Conservation (phyloP, 1,284 basidiomycete species). For the Ustilago vetiveriae region DNA sequence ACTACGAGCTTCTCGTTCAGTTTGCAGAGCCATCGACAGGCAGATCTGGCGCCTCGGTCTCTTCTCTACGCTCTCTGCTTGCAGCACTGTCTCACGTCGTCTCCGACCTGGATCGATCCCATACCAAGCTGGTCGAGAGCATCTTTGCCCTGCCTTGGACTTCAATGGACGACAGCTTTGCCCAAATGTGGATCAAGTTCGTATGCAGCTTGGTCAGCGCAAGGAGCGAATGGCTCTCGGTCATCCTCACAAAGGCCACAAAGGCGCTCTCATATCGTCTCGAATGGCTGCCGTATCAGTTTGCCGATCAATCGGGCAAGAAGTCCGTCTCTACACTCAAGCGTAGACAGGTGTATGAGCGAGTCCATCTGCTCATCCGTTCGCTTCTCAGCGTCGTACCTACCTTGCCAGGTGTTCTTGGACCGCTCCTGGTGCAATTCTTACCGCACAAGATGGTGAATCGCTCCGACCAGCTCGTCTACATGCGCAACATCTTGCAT, state of each 20-base stretch:
- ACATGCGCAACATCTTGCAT: slow-evolving; percentile 87
- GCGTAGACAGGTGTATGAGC: slow-evolving; percentile 83
- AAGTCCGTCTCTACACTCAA: slow-evolving; percentile 34
- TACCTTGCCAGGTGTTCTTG: slow-evolving; percentile 70
- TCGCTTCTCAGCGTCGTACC: slow-evolving; percentile 86
- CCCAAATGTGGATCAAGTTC: slow-evolving; percentile 73
- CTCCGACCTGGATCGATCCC: slow-evolving; percentile 78
- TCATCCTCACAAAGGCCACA: slow-evolving; percentile 82
- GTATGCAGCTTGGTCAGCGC: slow-evolving; percentile 91
- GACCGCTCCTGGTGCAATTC: slow-evolving; percentile 81
- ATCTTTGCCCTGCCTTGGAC: slow-evolving; percentile 91
- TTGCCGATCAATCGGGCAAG: slow-evolving; percentile 35
- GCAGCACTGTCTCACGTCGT: slow-evolving; percentile 70
- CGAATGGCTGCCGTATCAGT: slow-evolving; percentile 46
- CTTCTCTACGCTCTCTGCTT: slow-evolving; percentile 67
- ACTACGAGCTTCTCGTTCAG: slow-evolving; percentile 72
- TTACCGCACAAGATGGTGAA: slow-evolving; percentile 94
- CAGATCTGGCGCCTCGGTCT: slow-evolving; percentile 37
- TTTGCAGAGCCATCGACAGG: slow-evolving; percentile 65
- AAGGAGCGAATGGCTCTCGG: slow-evolving; percentile 87
- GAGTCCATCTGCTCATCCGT: slow-evolving; percentile 83
- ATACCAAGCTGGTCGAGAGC: slow-evolving; percentile 85
- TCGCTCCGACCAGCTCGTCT: slow-evolving; percentile 83
- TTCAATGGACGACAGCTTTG: slow-evolving; percentile 76
- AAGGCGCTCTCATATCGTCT: slow-evolving; percentile 74